Conservation (phyloP, 1,284 basidiomycete genomes). For the Trichosporon asahii region DNA sequence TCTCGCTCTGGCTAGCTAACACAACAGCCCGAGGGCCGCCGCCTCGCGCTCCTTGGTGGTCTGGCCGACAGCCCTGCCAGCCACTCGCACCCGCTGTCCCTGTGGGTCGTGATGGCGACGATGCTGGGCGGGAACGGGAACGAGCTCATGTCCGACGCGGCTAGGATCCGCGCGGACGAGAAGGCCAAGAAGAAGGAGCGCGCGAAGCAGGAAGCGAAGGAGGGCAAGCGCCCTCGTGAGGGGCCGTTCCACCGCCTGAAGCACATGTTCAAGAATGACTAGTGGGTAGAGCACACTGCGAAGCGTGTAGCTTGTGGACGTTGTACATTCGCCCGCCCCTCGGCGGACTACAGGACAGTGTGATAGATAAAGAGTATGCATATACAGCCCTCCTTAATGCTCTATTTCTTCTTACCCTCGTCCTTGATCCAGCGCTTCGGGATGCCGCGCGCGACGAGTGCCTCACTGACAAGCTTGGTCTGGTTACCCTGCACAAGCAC, state of each 20-base stretch:
- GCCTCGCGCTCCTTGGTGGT: conserved; percentile 48
- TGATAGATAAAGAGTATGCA: not conserved
- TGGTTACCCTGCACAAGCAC: conserved; percentile 81
- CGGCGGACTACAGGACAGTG: too few relatives aligned
- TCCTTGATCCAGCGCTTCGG: conserved; percentile 74
- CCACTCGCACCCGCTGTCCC: conserved; percentile 17
- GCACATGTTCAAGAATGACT: conserved; percentile 1
- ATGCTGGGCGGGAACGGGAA: not conserved
- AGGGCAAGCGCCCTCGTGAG: not conserved
- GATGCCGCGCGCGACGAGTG: conserved; percentile 65
- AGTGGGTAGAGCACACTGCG: too few relatives aligned
- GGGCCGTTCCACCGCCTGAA: not conserved
- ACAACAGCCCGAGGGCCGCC: conserved; percentile 41
- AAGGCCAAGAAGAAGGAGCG: not conserved
- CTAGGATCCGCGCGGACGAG: conserved; percentile 4
- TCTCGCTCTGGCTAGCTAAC: not conserved
- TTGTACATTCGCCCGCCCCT: too few relatives aligned
- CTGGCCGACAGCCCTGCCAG: conserved; percentile 40
- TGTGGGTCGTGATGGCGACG: conserved; percentile 16
- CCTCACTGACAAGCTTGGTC: conserved; percentile 61
- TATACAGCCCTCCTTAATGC: not conserved
- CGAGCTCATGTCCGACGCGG: not conserved
- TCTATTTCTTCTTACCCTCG: conserved; percentile 32
- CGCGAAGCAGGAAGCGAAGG: not conserved
- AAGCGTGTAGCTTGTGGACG: too few relatives aligned